Evolutionary conservation across 1,284 basidiomycete species (phyloP).

Genomic region (Trichosporon inkin): DNA sequence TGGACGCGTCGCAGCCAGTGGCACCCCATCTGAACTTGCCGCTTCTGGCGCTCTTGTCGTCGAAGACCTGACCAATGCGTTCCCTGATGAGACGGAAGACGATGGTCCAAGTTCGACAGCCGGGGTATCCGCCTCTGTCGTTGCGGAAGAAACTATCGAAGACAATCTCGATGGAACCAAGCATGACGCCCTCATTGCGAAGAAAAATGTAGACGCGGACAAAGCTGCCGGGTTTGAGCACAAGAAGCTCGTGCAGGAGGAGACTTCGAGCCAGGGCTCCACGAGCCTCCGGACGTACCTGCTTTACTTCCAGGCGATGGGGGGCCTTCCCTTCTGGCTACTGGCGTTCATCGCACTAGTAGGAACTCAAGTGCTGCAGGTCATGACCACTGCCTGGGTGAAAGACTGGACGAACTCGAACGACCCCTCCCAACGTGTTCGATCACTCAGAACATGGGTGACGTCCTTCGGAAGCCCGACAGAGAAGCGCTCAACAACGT

Average conservation of each 20-base stretch:
- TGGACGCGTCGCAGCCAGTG: constrained; percentile 39
- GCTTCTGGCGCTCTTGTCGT: constrained; percentile 26
- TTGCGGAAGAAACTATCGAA: constrained; percentile 29
- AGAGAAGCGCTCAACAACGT: constrained; percentile 28
- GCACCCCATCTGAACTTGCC: constrained; percentile 37
- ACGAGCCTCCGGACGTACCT: constrained; percentile 39
- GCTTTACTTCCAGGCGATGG: constrained; percentile 44
- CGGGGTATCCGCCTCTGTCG: background rate
- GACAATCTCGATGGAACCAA: constrained; percentile 59
- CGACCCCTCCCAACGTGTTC: background rate
- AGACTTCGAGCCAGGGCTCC: constrained; percentile 37
- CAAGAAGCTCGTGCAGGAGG: constrained; percentile 46
- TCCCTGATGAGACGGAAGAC: background rate
- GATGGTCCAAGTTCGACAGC: background rate
- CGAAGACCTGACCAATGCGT: constrained; percentile 11
- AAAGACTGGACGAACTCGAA: constrained; percentile 44
- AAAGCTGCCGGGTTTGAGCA: constrained; percentile 28
- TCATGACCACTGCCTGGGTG: constrained; percentile 48
- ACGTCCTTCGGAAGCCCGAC: background rate
- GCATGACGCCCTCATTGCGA: constrained; percentile 57
- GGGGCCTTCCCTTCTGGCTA: constrained; percentile 40
- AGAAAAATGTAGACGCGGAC: constrained; percentile 35
- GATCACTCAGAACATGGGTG: background rate
- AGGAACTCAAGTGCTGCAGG: constrained; percentile 44
- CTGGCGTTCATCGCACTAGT: constrained; percentile 36